Evolutionary conservation across 768 basidiomycete genomes (phyloP), one percentile per base, ranked within the genome.

Genomic region (Suillus subluteus): DNA sequence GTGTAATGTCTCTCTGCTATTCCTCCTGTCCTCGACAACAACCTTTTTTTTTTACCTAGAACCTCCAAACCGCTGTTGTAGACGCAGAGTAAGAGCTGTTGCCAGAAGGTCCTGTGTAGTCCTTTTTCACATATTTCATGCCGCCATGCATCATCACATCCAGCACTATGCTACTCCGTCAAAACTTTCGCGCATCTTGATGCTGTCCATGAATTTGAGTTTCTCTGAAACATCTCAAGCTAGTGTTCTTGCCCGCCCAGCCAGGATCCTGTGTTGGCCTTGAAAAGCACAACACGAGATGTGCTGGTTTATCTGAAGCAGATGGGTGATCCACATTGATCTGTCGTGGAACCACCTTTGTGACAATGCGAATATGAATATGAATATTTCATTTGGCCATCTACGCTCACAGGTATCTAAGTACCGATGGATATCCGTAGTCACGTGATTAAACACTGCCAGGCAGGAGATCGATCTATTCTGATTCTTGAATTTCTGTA

Each of bases 31-130:
- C 46, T 69, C 13, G 13, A 26, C 54, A 64, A 67, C 72, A 62
- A 67, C 48, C 63, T 38, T 48, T 50, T 38, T 48, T 50, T 66
- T 46, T 58, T 59, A 44, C 65, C 50, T 73, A 96, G 95, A 90
- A 91, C 71, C 91, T 96, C 67, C 87, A 95, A 86, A 96, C 93
- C 62, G 82, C 85, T 52, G 87, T 89, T 67, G 89, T 91, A 66
- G 95, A 96, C 76, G 88, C 89, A 69, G 92, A 92, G 87, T 94
- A 86, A 80, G 58, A 56, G 64, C 26, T 59, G 26, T 59, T 40
- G 26, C 40, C 23, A 23, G 58, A 59, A 32, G 59, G 18, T 61
- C 41, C 41, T 61, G 41, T 61, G 59, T 61, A 61, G 41, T 43
- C n/a, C 18, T 61, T 61, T 50, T 43, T 30, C 41, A 43, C 38